phyloP scores from a whole-genome alignment of 179 eudicot genomes.

The Camellia oleifera region DNA sequence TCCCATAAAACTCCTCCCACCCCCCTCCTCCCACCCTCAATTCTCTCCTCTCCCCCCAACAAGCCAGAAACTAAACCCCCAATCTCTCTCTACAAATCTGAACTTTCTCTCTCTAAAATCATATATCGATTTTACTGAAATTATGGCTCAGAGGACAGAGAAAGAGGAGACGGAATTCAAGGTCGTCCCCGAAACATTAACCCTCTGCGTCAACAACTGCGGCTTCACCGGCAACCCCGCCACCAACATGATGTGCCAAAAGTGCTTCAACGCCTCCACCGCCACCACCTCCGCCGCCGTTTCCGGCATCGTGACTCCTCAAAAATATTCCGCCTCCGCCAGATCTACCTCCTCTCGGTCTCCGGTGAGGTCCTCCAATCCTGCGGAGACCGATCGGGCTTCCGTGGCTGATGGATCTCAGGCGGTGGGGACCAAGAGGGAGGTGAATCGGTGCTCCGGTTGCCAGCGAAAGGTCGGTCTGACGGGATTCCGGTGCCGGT shows the following conservation, averaged over 20 bases:
- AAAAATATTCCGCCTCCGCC: not conserved
- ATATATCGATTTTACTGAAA: not conserved
- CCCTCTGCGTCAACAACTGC: slow-evolving; percentile 48
- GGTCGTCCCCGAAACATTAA: slow-evolving; percentile 38
- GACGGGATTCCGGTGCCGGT: slow-evolving; percentile 65
- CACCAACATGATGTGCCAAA: slow-evolving; percentile 41
- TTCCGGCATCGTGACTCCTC: not conserved
- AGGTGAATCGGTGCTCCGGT: slow-evolving; percentile 52
- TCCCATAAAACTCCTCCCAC: not conserved
- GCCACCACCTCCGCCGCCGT: slow-evolving; percentile 5
- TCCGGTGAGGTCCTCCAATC: slow-evolving; percentile 11
- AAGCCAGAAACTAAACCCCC: not conserved
- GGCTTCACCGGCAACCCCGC: slow-evolving; percentile 44
- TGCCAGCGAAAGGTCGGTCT: slow-evolving; percentile 59
- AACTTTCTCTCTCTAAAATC: not conserved
- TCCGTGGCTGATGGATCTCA: slow-evolving; percentile 1
- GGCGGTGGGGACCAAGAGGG: slow-evolving; percentile 22
- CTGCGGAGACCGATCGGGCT: slow-evolving; percentile 21
- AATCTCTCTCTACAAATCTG: slow-evolving; percentile 4
- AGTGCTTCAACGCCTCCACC: slow-evolving; percentile 37
- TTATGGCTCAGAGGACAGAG: slow-evolving; percentile 49
- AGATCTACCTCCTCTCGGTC: slow-evolving; percentile 31
- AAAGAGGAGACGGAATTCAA: slow-evolving; percentile 61
- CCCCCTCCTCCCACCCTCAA: no score
- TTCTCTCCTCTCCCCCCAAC: not conserved